Evolutionary conservation across 148 eudicot genomes (phyloP), one percentile per base, ranked within the genome.

Genomic region (Linanthus parryae): DNA sequence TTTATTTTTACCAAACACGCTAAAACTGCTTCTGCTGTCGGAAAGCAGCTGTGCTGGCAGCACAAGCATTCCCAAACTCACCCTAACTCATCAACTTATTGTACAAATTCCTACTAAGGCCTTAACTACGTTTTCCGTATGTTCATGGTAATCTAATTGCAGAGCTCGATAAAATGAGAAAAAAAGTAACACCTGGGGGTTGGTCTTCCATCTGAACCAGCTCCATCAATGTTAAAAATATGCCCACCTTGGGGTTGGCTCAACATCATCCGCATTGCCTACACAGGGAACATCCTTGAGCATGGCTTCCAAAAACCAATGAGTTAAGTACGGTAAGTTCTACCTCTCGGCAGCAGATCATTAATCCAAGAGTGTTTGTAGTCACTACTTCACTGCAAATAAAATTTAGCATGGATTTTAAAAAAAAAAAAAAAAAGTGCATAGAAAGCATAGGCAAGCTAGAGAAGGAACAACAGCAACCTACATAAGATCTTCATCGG

Each of bases 271-370:
- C 87, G 78, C 59, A 91, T 87, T 28, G 98, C 98, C 98, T 86
- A 45, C 14, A 63, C 30, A 54, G 58, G 27, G 55, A 64, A 39
- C 33, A 63, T 20, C 34, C 36, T 42, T 59, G 13, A 70, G 59
- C 38, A 29, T 45, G 55, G 57, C 47, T 23, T 44, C 28, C 33
- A 52, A 18, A 42, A 37, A 21, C 43, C 31, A 45, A 39, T 48
- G 35, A 30, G 1, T 45, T 33, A 37, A 24, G 53, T 44, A 27
- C 25, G 30, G 20, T 44, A 13, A 56, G 26, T 23, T 36, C 62
- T 76, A 91, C 98, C 98, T 91, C 98, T 65, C 98, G 77, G 54
- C 95, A 91, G 66, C 98, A 91, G 43, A 91, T 81, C 98, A 91
- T 91, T 76, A 87, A 79, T 56, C 98, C 98, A 54, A 91, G 94